phyloP scores from a whole-genome alignment of 2,329 filamentous ascomycete genomes.

The Fusarium avenaceum region DNA sequence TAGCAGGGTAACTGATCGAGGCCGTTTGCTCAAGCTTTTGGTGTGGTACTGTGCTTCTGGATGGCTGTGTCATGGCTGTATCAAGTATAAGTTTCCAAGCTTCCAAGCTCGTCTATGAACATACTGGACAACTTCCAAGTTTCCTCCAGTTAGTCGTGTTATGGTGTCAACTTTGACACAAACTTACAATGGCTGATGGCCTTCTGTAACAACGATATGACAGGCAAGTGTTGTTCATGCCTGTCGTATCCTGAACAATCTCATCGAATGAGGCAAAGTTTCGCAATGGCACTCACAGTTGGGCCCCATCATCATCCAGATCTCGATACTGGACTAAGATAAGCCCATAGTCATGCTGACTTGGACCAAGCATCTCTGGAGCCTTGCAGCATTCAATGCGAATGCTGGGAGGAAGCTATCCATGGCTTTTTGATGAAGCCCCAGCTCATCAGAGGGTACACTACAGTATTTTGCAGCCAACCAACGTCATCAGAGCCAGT shows the following conservation, averaged over 20 bases:
- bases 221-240: slow-evolving; percentile 16
- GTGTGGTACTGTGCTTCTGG: neutral
- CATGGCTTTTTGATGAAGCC: slow-evolving; percentile 12
- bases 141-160: neutral
- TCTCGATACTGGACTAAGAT: neutral
- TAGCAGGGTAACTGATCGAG: neutral
- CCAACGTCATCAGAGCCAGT: slow-evolving; percentile 29
- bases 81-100: neutral
- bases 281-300: neutral
- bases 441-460: slow-evolving; percentile 10
- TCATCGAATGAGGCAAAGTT: neutral
- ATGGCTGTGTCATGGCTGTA: neutral
- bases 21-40: neutral
- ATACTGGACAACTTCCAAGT: neutral
- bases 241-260: neutral
- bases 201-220: slow-evolving; percentile 17
- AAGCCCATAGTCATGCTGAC: neutral
- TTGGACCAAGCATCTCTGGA: neutral
- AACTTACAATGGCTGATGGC: slow-evolving; percentile 2
- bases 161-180: slow-evolving; percentile 1
- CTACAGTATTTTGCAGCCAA: neutral
- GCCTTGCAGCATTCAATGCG: neutral
- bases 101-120: neutral
- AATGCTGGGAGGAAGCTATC: slow-evolving; percentile 7
- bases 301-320: neutral